These are phyloP conservation scores for Pichia sp. DNA, from an alignment of 1,139 yeast genomes.

Conservation along the genomic window DNA sequence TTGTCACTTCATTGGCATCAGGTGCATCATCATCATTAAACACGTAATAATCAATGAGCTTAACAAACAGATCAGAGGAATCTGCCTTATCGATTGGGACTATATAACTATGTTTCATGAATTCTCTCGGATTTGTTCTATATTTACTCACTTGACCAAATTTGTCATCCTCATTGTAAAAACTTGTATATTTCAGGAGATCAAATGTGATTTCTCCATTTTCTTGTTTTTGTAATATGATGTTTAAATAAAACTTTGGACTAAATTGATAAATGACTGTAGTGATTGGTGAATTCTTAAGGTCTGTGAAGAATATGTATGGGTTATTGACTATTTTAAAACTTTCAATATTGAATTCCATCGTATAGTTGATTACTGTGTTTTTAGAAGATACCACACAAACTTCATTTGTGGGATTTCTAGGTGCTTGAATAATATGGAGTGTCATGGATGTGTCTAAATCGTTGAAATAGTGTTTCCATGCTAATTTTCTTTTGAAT, in stretches of 20 bases:
- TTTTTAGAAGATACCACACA: constrained; percentile 39
- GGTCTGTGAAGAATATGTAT: constrained; percentile 28
- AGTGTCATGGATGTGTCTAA: constrained; percentile 56
- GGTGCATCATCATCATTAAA: not conserved
- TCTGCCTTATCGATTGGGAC: not conserved
- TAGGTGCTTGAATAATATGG: constrained; percentile 24
- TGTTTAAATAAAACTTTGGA: not conserved
- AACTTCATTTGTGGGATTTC: constrained; percentile 8
- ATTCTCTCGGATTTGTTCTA: no score
- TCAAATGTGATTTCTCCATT: constrained; percentile 18
- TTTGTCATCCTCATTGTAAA: not conserved
- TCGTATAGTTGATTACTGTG: constrained; percentile 41
- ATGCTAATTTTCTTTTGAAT: constrained; percentile 50
- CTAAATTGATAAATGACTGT: not conserved
- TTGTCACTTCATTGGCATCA: constrained; percentile 8
- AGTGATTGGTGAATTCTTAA: not conserved
- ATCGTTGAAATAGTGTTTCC: constrained; percentile 65
- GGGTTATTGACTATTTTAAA: constrained; percentile 46
- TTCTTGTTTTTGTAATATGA: constrained; percentile 19
- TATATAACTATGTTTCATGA: not conserved
- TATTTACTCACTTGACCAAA: no score
- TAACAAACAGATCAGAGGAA: not conserved
- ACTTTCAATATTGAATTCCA: constrained; percentile 42
- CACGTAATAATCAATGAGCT: not conserved
- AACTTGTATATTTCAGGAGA: constrained; percentile 6